These are phyloP conservation scores for Lepidopterella palustris DNA, from an alignment of 495 filamentous ascomycete genomes.

Conservation along the genomic window DNA sequence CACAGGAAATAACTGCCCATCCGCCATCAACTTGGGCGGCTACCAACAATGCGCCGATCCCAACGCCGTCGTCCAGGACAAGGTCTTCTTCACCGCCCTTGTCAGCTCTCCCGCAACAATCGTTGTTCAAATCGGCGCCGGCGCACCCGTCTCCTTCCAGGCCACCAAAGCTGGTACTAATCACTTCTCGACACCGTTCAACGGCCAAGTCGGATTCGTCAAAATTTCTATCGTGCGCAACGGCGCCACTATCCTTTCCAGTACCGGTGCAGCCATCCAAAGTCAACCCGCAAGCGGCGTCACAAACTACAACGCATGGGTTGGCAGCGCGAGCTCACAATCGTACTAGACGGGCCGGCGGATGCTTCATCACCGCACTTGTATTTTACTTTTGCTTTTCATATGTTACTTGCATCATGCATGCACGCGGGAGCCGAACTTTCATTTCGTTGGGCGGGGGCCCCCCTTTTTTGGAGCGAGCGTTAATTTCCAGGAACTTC, in stretches of 20 bases:
- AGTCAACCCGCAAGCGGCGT: not conserved
- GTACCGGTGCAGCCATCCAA: not conserved
- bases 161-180: not conserved
- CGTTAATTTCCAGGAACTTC: too few relatives aligned
- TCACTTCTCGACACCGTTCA: not conserved
- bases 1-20: conserved; percentile 1
- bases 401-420: too few relatives aligned
- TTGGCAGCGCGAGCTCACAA: not conserved
- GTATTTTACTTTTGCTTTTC: too few relatives aligned
- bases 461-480: too few relatives aligned
- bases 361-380: too few relatives aligned
- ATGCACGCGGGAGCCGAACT: too few relatives aligned
- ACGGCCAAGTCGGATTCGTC: not conserved
- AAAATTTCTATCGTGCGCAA: not conserved
- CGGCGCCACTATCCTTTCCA: not conserved
- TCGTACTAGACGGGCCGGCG: too few relatives aligned
- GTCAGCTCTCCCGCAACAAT: conserved; percentile 1
- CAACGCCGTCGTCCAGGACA: not conserved
- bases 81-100: conserved; percentile 5
- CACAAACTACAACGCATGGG: not conserved
- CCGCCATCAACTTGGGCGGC: not conserved
- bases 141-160: not conserved
- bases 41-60: not conserved
- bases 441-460: too few relatives aligned
- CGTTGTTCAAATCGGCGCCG: conserved; percentile 1